Percentiles rank a stretch among this genome's conserved stretches.
phyloP scores from a whole-genome alignment of 2,329 filamentous ascomycete species.

The Ophiostoma triangulosporum region DNA sequence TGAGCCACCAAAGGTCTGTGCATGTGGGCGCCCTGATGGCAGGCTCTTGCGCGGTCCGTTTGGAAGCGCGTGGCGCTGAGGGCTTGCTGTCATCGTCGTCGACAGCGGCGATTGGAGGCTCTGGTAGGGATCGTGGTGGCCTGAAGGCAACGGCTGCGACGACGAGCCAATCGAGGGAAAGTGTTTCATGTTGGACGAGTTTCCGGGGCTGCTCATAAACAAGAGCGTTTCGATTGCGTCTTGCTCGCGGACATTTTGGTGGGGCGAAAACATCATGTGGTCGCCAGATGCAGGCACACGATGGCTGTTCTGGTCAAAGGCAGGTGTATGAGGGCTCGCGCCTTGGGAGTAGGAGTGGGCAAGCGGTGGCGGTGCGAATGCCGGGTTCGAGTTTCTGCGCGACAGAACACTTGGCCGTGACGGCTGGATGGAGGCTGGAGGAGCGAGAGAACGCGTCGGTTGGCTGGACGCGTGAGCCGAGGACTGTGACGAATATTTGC shows the following conservation, averaged over 20 bases:
- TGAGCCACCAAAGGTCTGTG: constrained; percentile 4
- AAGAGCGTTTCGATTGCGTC: constrained; percentile 69
- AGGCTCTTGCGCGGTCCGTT: constrained; percentile 37
- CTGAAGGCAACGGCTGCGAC: constrained; percentile 25
- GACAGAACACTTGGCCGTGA: constrained; percentile 24
- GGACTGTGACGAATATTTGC: constrained; percentile 22
- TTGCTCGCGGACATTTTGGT: constrained; percentile 59
- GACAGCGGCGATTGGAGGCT: constrained; percentile 16
- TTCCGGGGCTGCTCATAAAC: constrained; percentile 70
- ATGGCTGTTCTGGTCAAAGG: constrained; percentile 9
- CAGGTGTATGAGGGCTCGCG: constrained; percentile 22
- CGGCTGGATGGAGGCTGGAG: constrained; percentile 41
- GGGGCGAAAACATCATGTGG: constrained; percentile 51
- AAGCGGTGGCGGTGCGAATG: constrained; percentile 32
- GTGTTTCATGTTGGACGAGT: constrained; percentile 50
- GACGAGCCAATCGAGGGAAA: constrained; percentile 29
- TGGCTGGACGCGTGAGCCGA: background rate
- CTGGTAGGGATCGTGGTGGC: constrained; percentile 12
- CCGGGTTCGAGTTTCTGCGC: constrained; percentile 37
- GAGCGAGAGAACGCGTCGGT: constrained; percentile 27
- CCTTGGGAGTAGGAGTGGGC: constrained; percentile 33
- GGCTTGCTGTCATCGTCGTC: constrained; percentile 7
- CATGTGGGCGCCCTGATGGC: constrained; percentile 29
- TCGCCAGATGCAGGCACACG: constrained; percentile 27
- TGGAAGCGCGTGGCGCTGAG: constrained; percentile 30